Base-by-base conservation (phyloP, 176 grass and related monocot genomes). In the Avena atlantica region DNA sequence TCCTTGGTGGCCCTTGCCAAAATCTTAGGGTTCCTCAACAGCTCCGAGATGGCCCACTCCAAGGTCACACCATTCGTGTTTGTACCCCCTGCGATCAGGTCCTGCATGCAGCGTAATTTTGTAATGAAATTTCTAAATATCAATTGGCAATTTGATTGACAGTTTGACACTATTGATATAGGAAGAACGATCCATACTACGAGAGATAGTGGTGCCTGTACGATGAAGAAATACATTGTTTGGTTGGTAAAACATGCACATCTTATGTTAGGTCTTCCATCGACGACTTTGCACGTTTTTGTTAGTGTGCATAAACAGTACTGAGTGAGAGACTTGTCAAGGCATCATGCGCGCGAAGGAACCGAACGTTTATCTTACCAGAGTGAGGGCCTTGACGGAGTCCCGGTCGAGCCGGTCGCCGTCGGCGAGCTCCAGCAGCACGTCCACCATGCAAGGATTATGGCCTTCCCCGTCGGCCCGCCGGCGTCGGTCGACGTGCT, bases 21-120 rank as follows among this genome's bases (percentile, higher is more conserved):
- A 9, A 80, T 15, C n/a, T 48, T 52, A 3, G 80, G 80, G 1
- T 87, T 76, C 36, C 21, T 79, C 9, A 91, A 9, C 7, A 91
- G 85, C 65, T 91, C 89, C 4, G 68, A 87, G 17, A 90, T 50
- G 9, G 81, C 76, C 88, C 91, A 93, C 55, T 93, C 91, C 53
- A 90, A 60, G 11, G 88, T 87, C 12, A 62, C 59, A 0, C 77
- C 25, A 3, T 65, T 65, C 14, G 62, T 65, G 1, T 65, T 66
- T 66, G 62, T 31, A 31, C 62, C 24, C 4, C 62, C 27, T 29
- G 31, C 88, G 34, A 92, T 88, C 23, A 92, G 4, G 79, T 92
- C 87, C 80, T 89, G 91, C 62, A 65, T 65, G 4, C 11, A 12
- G 4, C n/a, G 12, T 62, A n/a, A 12, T 24, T 24, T 23, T 24